These are phyloP conservation scores for Coemansia sp. DNA, from an alignment of 192 early-diverging fungal species.

Conservation along the genomic window DNA sequence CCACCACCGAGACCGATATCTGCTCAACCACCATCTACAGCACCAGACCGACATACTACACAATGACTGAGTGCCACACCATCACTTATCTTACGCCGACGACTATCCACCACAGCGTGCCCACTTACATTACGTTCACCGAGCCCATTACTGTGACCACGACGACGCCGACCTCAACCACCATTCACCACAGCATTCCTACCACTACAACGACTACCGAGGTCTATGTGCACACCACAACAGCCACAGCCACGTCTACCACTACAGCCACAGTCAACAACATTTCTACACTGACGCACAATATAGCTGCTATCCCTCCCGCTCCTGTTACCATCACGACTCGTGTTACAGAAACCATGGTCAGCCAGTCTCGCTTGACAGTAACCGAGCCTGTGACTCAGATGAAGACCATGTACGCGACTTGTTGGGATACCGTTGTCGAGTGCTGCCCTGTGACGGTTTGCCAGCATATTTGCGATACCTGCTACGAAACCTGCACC, in stretches of 20 bases:
- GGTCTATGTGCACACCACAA: constrained; percentile 16
- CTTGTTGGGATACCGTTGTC: constrained; percentile 42
- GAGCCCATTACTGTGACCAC: constrained; percentile 20
- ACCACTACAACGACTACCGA: constrained; percentile 32
- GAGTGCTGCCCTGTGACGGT: constrained; percentile 50
- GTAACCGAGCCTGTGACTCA: constrained; percentile 22
- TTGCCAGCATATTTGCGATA: constrained; percentile 34
- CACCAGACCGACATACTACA: constrained; percentile 34
- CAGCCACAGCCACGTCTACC: constrained; percentile 25
- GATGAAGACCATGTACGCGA: constrained; percentile 16
- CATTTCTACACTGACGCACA: constrained; percentile 11
- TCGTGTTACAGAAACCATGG: constrained; percentile 11
- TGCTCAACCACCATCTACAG: constrained; percentile 20
- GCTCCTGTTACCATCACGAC: background rate
- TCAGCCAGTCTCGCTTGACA: constrained; percentile 23
- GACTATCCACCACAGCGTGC: constrained; percentile 34
- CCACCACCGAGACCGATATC: constrained; percentile 22
- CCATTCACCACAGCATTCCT: constrained; percentile 22
- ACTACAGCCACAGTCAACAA: constrained; percentile 19
- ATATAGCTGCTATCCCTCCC: background rate
- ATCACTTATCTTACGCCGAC: constrained; percentile 29
- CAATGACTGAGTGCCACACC: constrained; percentile 30
- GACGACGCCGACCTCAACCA: constrained; percentile 22
- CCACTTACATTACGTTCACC: constrained; percentile 38
- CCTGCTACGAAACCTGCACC: constrained; percentile 41